Conservation (phyloP, 1,284 basidiomycete species). For the Ustilago shanxiensis region DNA sequence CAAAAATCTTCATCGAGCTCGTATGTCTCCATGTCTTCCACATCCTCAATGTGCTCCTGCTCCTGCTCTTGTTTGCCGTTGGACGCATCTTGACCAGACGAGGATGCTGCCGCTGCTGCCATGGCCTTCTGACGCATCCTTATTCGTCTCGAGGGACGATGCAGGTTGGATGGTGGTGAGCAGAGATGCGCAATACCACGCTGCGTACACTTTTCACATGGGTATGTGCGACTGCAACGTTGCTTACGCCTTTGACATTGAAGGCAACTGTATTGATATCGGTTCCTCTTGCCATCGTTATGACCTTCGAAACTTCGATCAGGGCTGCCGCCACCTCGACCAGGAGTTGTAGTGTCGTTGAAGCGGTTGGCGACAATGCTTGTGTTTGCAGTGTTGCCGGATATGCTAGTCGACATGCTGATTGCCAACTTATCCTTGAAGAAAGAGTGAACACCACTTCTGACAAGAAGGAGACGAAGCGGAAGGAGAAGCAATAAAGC, state of each 20-base stretch:
- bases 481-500: too few relatives aligned
- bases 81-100: background rate
- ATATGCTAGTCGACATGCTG: background rate
- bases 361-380: conserved; percentile 1
- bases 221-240: conserved; percentile 43
- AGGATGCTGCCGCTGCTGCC: background rate
- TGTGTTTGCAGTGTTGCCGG: conserved; percentile 3
- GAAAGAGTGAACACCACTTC: too few relatives aligned
- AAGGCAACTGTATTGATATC: conserved; percentile 48
- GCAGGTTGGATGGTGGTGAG: conserved; percentile 33
- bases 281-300: conserved; percentile 41
- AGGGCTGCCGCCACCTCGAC: background rate
- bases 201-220: conserved; percentile 48
- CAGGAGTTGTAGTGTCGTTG: background rate
- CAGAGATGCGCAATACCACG: conserved; percentile 47
- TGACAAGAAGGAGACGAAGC: background rate
- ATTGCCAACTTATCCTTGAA: background rate
- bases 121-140: conserved; percentile 39
- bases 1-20: conserved; percentile 36
- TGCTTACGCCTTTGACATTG: conserved; percentile 50
- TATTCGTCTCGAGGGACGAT: conserved; percentile 41
- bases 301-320: conserved; percentile 20
- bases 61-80: conserved; percentile 3
- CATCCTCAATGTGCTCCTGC: conserved; percentile 10
- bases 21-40: conserved; percentile 36